These are phyloP conservation scores for Thielaviopsis ethacetica DNA, from an alignment of 2,329 filamentous ascomycete species.

Conservation along the genomic window DNA sequence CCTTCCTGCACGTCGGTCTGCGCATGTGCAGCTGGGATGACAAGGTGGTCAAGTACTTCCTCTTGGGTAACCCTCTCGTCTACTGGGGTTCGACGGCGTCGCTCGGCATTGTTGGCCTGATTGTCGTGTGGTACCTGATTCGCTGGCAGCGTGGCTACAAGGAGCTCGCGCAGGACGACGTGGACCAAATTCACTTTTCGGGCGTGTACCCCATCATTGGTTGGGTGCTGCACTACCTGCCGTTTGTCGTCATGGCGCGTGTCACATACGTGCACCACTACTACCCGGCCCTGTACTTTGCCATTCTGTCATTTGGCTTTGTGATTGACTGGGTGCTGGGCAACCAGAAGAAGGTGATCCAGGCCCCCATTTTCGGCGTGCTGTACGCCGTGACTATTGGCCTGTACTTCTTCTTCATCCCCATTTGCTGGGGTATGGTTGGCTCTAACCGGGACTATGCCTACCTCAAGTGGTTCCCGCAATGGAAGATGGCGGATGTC, in stretches of 20 bases:
- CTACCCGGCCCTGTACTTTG: constrained; percentile 95
- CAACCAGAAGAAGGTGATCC: constrained; percentile 44
- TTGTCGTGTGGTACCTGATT: constrained; percentile 71
- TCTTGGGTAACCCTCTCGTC: constrained; percentile 87
- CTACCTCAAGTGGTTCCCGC: constrained; percentile 86
- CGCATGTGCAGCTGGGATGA: constrained; percentile 99
- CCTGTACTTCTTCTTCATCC: constrained; percentile 79
- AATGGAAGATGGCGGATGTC: constrained; percentile 63
- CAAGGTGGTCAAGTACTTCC: constrained; percentile 90
- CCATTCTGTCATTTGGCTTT: constrained; percentile 80
- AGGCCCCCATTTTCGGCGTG: constrained; percentile 52
- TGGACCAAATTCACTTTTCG: constrained; percentile 90
- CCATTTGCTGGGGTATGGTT: constrained; percentile 91
- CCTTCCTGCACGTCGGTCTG: constrained; percentile 81
- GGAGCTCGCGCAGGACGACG: constrained; percentile 62
- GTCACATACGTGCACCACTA: constrained; percentile 99
- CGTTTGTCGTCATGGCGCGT: constrained; percentile 93
- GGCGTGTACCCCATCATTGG: constrained; percentile 82
- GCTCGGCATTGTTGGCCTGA: constrained; percentile 53
- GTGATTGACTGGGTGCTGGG: constrained; percentile 68
- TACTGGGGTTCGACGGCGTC: constrained; percentile 88
- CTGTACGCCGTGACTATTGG: constrained; percentile 63
- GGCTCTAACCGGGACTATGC: constrained; percentile 69
- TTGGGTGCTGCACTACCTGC: constrained; percentile 92
- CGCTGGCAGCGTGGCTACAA: constrained; percentile 91